Evolutionary conservation across 1,284 basidiomycete genomes (phyloP).

Genomic region (Pterulicium gracile): DNA sequence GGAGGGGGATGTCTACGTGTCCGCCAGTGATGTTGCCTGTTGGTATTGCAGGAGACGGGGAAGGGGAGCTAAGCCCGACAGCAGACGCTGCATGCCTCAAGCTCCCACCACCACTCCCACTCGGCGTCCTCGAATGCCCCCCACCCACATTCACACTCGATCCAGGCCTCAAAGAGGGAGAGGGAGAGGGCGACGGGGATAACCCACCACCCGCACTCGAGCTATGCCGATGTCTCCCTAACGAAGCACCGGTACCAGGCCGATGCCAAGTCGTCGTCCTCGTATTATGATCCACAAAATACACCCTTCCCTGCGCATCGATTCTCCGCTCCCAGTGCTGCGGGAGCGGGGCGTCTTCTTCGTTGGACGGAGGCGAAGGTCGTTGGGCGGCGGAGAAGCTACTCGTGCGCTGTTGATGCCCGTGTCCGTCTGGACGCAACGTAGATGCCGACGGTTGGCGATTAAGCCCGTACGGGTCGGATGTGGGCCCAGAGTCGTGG

Average conservation of each 20-base stretch:
- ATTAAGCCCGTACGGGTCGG: too few species aligned
- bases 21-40: too few species aligned
- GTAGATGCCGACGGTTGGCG: too few species aligned
- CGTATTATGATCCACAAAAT: conserved; percentile 89
- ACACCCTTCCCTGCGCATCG: conserved; percentile 81
- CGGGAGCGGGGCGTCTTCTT: conserved; percentile 61
- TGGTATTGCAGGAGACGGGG: conserved; percentile 23
- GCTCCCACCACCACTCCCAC: conserved; percentile 11
- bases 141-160: too few species aligned
- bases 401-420: too few species aligned
- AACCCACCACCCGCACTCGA: conserved; percentile 18
- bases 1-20: conserved; percentile 70
- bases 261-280: conserved; percentile 93
- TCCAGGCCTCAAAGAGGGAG: conserved; percentile 38
- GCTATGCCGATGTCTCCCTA: conserved; percentile 75
- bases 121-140: conserved; percentile 17
- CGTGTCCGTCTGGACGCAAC: too few species aligned
- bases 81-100: too few species aligned
- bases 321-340: conserved; percentile 89
- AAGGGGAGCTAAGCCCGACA: conserved; percentile 22
- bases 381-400: too few species aligned
- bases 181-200: conserved; percentile 21
- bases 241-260: too few species aligned
- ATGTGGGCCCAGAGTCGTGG: too few species aligned
- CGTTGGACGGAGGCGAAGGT: conserved; percentile 38